Base-by-base conservation (phyloP, 306 rosid species). In the Gillenia trifoliata region DNA sequence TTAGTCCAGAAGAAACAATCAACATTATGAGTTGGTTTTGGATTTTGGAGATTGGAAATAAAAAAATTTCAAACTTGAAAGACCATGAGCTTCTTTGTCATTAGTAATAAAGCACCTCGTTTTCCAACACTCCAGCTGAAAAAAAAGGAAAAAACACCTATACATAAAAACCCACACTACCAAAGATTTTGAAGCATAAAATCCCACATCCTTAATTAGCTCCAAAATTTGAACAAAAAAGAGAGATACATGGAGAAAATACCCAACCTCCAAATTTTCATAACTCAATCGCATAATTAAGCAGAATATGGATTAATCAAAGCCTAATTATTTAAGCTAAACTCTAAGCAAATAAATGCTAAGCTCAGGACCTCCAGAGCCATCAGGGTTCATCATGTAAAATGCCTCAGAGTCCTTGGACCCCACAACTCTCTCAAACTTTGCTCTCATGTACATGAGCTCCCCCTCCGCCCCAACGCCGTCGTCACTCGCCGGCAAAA, bases 361-460 rank as follows among this genome's bases (percentile, higher is more conserved):
- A 2, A 94, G 91, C 59, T 94, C 97, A 78, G 98, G 98, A 54
- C 96, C 96, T 10, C 82, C 92, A 55, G 76, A 75, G 1, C 86
- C 88, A 81, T 90, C 97, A 6, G 92, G 94, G 62, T 90, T 91
- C 68, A 90, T 86, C 89, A 94, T 90, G 77, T 94, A 94, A 25
- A 90, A 94, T 5, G 98, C 96, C 64, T 94, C 95, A 3, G 98
- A 94, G 66, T 94, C 95, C 64, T 83, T 90, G 17, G 97, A 94
- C 13, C 98, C 91, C 8, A 88, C 90, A 66, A 94, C 97, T 73
- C 97, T 74, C 83, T 94, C 98, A 64, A 87, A 94, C 78, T 77
- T 86, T 0, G 96, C 96, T 75, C 98, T 88, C 98, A 94, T 91
- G 43, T 91, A 94, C 97, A 94, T 91, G 4, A 91, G 54, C 66